Evolutionary conservation across 768 basidiomycete species (phyloP).

Genomic region (Suillus discolor): DNA sequence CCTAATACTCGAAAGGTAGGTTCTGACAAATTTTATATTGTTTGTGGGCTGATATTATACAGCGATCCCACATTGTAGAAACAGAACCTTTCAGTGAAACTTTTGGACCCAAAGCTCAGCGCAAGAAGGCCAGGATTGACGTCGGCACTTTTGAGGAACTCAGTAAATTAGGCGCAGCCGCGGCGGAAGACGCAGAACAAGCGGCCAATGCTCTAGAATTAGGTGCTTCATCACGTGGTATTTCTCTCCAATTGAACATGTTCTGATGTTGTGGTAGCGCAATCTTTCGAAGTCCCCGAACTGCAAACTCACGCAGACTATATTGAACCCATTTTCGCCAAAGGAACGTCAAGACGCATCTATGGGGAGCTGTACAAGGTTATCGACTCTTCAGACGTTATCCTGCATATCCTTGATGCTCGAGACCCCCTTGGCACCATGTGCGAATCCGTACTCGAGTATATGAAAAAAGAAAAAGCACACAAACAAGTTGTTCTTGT

Average conservation of each 20-base stretch:
- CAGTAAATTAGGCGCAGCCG: conserved; percentile 59
- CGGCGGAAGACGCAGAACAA: conserved; percentile 54
- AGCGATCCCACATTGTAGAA: conserved; percentile 94
- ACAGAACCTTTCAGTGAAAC: conserved; percentile 95
- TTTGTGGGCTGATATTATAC: conserved; percentile 3
- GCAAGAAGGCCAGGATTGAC: conserved; percentile 85
- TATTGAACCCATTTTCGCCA: conserved; percentile 90
- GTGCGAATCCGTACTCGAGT: conserved; percentile 92
- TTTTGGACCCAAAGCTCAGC: conserved; percentile 94
- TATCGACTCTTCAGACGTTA: conserved; percentile 96
- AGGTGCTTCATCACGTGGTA: conserved; percentile 34
- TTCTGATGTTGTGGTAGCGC: background rate
- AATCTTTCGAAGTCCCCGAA: background rate
- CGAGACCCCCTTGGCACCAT: conserved; percentile 94
- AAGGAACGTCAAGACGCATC: conserved; percentile 94
- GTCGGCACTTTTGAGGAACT: conserved; percentile 94
- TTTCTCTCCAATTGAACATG: background rate
- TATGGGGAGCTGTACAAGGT: conserved; percentile 99
- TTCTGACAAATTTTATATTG: background rate
- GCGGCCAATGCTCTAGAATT: conserved; percentile 39
- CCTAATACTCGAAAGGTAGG: conserved; percentile 75
- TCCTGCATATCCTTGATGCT: conserved; percentile 94
- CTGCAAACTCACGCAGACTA: conserved; percentile 71
- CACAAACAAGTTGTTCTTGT: conserved; percentile 97
- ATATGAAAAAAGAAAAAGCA: conserved; percentile 92